A percentile compares a stretch with the other conserved stretches of the same genome.
phyloP scores from a whole-genome alignment of 2,329 filamentous ascomycete species.

The Karstenula rhodostoma region DNA sequence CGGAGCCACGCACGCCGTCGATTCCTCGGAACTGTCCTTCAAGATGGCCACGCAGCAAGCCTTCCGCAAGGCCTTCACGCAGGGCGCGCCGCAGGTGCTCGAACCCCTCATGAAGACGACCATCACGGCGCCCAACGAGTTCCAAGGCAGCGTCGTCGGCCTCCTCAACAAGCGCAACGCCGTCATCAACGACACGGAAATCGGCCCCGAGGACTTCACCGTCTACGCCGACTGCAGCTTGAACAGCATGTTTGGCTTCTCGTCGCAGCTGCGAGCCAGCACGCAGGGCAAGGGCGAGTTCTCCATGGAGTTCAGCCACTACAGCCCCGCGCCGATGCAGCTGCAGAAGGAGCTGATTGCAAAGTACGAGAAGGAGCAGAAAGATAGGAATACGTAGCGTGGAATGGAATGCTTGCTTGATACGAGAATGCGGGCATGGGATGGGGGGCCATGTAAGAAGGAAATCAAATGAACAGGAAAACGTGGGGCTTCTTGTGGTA shows the following conservation, averaged over 20 bases:
- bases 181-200: constrained; percentile 93
- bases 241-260: constrained; percentile 98
- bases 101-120: constrained; percentile 99
- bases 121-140: constrained; percentile 94
- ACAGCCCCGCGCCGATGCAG: constrained; percentile 84
- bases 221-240: constrained; percentile 90
- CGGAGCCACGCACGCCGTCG: constrained; percentile 95
- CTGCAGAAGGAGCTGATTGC: constrained; percentile 81
- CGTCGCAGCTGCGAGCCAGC: constrained; percentile 85
- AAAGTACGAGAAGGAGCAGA: constrained; percentile 72
- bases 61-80: constrained; percentile 90
- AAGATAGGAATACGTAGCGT: constrained; percentile 71
- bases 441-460: neutral
- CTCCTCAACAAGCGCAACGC: constrained; percentile 97
- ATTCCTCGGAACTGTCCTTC: constrained; percentile 97
- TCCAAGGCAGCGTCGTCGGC: constrained; percentile 95
- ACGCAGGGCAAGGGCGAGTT: constrained; percentile 99
- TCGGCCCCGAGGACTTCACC: constrained; percentile 92
- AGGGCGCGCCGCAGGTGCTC: constrained; percentile 82
- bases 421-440: constrained; percentile 1
- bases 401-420: constrained; percentile 51
- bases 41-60: constrained; percentile 93
- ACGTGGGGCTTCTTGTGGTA: constrained; percentile 8
- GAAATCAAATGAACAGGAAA: neutral
- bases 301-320: constrained; percentile 98